Conservation (phyloP, 2,329 filamentous ascomycete genomes). For the Pestalotiopsis sp. region DNA sequence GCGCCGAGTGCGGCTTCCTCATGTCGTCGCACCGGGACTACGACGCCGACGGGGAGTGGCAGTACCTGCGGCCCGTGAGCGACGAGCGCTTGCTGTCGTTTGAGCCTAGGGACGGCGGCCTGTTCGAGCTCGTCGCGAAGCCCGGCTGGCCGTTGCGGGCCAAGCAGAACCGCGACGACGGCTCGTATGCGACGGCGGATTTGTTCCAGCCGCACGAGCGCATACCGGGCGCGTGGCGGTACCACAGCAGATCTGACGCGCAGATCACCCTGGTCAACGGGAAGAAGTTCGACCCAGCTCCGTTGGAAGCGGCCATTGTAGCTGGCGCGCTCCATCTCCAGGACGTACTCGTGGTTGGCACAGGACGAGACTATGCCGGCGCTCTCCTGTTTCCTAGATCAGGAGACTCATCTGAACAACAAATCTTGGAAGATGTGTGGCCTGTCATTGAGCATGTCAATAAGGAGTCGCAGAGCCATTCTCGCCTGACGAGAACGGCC, state of each 20-base stretch:
- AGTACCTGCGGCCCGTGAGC: slow-evolving; percentile 52
- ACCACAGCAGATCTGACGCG: slow-evolving; percentile 63
- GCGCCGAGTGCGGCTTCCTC: slow-evolving; percentile 67
- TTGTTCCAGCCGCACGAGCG: slow-evolving; percentile 59
- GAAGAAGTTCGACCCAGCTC: slow-evolving; percentile 70
- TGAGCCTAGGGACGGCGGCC: slow-evolving; percentile 42
- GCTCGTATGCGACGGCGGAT: slow-evolving; percentile 65
- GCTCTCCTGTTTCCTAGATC: slow-evolving; percentile 52
- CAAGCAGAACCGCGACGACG: slow-evolving; percentile 59
- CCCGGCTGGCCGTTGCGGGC: slow-evolving; percentile 61
- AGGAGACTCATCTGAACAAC: slow-evolving; percentile 29
- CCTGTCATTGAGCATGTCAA: slow-evolving; percentile 50
- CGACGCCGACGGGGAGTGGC: slow-evolving; percentile 57
- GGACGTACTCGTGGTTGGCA: slow-evolving; percentile 65
- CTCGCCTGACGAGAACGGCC: slow-evolving; percentile 52
- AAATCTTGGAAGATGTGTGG: slow-evolving; percentile 45
- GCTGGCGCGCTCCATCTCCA: slow-evolving; percentile 43
- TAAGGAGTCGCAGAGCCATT: slow-evolving; percentile 48
- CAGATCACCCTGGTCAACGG: slow-evolving; percentile 66
- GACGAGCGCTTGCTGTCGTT: slow-evolving; percentile 42
- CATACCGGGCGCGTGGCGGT: slow-evolving; percentile 60
- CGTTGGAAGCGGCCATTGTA: slow-evolving; percentile 58
- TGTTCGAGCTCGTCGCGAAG: slow-evolving; percentile 58
- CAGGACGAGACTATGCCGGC: slow-evolving; percentile 57
- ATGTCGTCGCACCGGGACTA: slow-evolving; percentile 64